phyloP scores from a whole-genome alignment of 495 filamentous ascomycete genomes.

The Monascus purpureus region DNA sequence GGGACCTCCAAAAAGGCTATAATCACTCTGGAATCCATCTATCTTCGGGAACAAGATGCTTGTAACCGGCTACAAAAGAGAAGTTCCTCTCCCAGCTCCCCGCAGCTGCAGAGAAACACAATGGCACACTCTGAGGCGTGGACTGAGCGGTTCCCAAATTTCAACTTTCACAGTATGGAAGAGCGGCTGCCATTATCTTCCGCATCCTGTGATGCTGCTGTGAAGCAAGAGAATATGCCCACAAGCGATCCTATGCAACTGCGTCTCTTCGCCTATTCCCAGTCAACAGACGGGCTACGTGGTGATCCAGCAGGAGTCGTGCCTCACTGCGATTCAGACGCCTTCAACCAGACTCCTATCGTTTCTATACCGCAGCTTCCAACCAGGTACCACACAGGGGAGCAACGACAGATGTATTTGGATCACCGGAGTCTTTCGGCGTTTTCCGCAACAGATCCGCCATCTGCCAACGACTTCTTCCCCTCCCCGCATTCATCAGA shows the following conservation, averaged over 20 bases:
- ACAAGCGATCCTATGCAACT: constrained; percentile 12
- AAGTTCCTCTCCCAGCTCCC: constrained; percentile 30
- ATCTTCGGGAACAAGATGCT: constrained; percentile 28
- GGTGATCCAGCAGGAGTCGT: constrained; percentile 21
- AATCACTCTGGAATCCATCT: constrained; percentile 28
- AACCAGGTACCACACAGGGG: constrained; percentile 12
- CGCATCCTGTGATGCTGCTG: constrained; percentile 27
- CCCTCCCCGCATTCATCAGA: constrained; percentile 32
- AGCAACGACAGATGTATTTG: constrained; percentile 23
- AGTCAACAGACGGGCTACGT: constrained; percentile 3
- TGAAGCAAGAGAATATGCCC: constrained; percentile 26
- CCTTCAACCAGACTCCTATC: constrained; percentile 24
- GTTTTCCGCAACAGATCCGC: constrained; percentile 26
- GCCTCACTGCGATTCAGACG: constrained; percentile 20
- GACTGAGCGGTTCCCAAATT: constrained; percentile 29
- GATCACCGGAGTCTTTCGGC: constrained; percentile 18
- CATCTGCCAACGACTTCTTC: constrained; percentile 30
- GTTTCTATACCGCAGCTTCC: constrained; percentile 27
- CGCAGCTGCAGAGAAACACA: constrained; percentile 21
- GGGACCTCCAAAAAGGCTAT: constrained; percentile 23
- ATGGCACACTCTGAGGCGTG: constrained; percentile 32
- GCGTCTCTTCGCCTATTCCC: constrained; percentile 5
- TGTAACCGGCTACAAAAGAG: constrained; percentile 31
- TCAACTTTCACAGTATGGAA: constrained; percentile 20
- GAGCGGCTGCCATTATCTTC: constrained; percentile 31